These are phyloP conservation scores for Mitragyna speciosa DNA, from an alignment of 257 asterid genomes.

Conservation along the genomic window DNA sequence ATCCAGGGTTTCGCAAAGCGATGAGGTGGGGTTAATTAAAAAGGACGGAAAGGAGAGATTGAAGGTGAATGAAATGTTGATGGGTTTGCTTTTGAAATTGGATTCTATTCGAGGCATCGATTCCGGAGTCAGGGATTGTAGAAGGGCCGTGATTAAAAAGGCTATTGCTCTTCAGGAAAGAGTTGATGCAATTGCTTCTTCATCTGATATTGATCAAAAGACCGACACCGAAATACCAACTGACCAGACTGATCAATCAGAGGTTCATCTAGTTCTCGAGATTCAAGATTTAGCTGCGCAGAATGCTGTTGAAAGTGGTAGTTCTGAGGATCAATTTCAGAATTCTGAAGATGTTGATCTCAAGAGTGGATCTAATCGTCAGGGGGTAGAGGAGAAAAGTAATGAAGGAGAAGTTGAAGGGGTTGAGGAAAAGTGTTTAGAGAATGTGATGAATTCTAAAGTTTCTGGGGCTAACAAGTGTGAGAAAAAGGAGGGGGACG, in stretches of 20 bases:
- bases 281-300: too few species aligned
- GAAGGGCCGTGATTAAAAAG: conserved; percentile 67
- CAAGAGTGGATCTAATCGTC: too few species aligned
- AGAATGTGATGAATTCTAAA: neutral
- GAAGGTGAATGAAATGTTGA: conserved; percentile 60
- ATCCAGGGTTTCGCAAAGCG: conserved; percentile 34
- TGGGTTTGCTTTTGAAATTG: conserved; percentile 64
- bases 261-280: too few species aligned
- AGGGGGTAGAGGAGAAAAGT: neutral
- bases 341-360: neutral
- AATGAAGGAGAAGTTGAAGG: too few species aligned
- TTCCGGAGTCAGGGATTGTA: conserved; percentile 58
- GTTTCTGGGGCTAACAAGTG: neutral
- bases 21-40: conserved; percentile 40
- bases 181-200: conserved; percentile 44
- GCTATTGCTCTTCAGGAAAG: conserved; percentile 68
- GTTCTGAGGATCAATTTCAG: neutral
- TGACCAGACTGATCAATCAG: too few species aligned
- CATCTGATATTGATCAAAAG: neutral
- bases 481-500: conserved; percentile 22
- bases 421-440: neutral
- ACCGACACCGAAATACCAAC: neutral
- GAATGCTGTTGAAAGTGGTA: too few species aligned
- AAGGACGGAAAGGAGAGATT: conserved; percentile 56
- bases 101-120: conserved; percentile 67